These are phyloP conservation scores for Phyllostachys edulis DNA, from an alignment of 176 grass and related monocot species.

Conservation along the genomic window DNA sequence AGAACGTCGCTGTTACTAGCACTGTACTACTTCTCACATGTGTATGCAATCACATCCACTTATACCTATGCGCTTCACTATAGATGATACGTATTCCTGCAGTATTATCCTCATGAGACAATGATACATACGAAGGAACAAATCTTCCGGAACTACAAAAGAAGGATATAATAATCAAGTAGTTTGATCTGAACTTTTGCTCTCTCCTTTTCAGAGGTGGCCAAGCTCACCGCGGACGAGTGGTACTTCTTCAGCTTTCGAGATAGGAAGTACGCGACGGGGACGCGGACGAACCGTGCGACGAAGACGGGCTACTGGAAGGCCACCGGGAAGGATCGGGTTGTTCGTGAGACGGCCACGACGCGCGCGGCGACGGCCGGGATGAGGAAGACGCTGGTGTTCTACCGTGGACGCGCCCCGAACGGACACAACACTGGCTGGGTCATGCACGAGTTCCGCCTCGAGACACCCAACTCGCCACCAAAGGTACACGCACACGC, in stretches of 20 bases:
- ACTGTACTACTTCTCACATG: not conserved
- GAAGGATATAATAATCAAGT: not conserved
- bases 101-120: not conserved
- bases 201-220: constrained; percentile 40
- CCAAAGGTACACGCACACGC: constrained; percentile 39
- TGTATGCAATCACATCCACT: not conserved
- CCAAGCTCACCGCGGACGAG: constrained; percentile 57
- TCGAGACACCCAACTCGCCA: constrained; percentile 43
- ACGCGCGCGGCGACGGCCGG: constrained; percentile 31
- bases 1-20: not conserved
- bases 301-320: constrained; percentile 82
- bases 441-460: constrained; percentile 84
- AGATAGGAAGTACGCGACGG: constrained; percentile 67
- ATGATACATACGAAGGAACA: not conserved
- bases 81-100: not conserved
- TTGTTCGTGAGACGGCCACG: constrained; percentile 32
- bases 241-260: constrained; percentile 88
- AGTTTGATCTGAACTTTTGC: not conserved
- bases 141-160: not conserved
- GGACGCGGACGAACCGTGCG: constrained; percentile 64
- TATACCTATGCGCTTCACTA: not conserved
- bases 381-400: constrained; percentile 82
- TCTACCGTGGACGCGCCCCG: constrained; percentile 64
- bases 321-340: constrained; percentile 66
- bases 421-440: constrained; percentile 59